phyloP scores from a whole-genome alignment of 441 rosid species.

The Euphorbia celastroides region DNA sequence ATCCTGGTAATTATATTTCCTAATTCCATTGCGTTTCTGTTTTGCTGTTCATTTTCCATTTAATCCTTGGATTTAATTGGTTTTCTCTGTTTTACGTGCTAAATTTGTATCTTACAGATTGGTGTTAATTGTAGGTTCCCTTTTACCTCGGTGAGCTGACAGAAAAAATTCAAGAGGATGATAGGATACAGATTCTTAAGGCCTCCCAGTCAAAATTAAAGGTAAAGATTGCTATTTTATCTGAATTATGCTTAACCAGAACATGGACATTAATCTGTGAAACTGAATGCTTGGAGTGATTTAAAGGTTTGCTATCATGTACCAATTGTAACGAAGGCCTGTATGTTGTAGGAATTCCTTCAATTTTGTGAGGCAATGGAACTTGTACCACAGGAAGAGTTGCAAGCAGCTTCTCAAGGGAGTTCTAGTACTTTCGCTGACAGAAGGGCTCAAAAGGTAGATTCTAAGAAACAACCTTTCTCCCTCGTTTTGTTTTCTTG shows the following conservation, averaged over 20 bases:
- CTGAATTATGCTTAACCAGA: not conserved
- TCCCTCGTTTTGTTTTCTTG: not conserved
- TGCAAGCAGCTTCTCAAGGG: conserved; percentile 43
- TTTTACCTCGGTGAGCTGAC: conserved; percentile 75
- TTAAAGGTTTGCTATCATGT: not conserved
- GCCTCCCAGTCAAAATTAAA: conserved; percentile 56
- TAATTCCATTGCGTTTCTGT: not conserved
- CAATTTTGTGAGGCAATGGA: conserved; percentile 91
- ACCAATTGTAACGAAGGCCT: conserved; percentile 8
- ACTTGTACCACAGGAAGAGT: conserved; percentile 72
- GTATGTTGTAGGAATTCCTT: conserved; percentile 62
- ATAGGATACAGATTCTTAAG: conserved; percentile 57
- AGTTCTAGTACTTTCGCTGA: conserved; percentile 50
- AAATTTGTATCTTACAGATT: not conserved
- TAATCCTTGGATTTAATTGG: not conserved
- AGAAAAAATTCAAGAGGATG: conserved; percentile 55
- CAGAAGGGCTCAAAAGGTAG: conserved; percentile 80
- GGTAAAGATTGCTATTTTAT: conserved; percentile 30
- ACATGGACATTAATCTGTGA: not conserved
- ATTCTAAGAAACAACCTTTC: not conserved
- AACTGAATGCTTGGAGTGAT: not conserved
- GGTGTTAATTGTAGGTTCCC: conserved; percentile 50
- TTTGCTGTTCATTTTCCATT: not conserved
- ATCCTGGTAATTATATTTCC: conserved; percentile 45
- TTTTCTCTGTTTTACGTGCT: not conserved